Evolutionary conservation across 305 asterid genomes (phyloP).

Genomic region (Solanum chacoense): DNA sequence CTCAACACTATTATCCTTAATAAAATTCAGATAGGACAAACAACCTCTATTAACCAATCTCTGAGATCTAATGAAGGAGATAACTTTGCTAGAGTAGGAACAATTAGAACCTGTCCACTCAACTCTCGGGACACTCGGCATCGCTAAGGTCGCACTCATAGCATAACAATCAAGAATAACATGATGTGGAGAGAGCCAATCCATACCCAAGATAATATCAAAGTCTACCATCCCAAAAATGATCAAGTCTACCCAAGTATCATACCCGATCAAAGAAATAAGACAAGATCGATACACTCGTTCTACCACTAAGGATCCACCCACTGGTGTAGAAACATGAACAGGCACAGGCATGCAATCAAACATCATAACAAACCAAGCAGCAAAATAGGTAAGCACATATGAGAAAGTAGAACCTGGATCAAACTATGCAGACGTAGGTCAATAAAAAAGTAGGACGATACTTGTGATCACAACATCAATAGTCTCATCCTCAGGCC

Average conservation of each 20-base stretch:
- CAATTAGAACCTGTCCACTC: background rate
- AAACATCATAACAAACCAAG: background rate
- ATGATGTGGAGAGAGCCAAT: background rate
- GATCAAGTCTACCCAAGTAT: background rate
- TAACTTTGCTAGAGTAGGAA: background rate
- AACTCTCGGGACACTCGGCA: background rate
- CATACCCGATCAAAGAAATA: background rate
- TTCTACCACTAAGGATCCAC: background rate
- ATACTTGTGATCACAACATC: background rate
- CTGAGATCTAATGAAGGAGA: background rate
- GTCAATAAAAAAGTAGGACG: too few relatives aligned
- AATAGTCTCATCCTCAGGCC: background rate
- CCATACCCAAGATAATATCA: background rate
- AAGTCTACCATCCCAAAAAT: background rate
- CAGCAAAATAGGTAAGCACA: background rate
- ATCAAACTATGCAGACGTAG: background rate
- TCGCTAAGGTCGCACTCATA: background rate
- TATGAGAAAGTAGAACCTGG: background rate
- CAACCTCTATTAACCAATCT: background rate
- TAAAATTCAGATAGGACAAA: background rate
- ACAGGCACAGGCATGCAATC: background rate
- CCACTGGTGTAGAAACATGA: background rate
- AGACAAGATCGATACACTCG: background rate
- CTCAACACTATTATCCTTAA: background rate
- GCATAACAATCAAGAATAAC: background rate